Evolutionary conservation across 345 rosid species (phyloP).

Genomic region (Lumnitzera racemosa): DNA sequence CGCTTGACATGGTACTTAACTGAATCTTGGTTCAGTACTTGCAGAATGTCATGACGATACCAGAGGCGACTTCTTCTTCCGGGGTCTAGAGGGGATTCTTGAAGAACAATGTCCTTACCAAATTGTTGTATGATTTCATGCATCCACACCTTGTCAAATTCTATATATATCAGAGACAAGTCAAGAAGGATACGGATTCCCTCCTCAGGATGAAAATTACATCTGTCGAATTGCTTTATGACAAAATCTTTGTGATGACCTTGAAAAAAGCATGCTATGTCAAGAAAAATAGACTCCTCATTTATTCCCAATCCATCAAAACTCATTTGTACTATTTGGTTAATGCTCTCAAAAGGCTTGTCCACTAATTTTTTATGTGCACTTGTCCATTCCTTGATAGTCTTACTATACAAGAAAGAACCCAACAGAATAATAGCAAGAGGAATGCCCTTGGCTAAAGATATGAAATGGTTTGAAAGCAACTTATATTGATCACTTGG

Average conservation of each 20-base stretch:
- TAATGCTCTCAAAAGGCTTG: too few species aligned
- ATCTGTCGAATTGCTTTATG: not conserved
- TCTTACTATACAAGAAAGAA: conserved; percentile 7
- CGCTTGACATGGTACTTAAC: too few species aligned
- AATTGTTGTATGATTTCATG: too few species aligned
- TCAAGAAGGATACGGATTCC: not conserved
- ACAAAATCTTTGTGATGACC: conserved; percentile 2
- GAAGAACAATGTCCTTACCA: too few species aligned
- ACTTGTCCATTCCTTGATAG: conserved; percentile 3
- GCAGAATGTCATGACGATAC: too few species aligned
- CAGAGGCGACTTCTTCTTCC: too few species aligned
- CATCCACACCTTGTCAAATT: too few species aligned
- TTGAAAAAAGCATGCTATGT: conserved; percentile 12
- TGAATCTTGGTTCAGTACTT: too few species aligned
- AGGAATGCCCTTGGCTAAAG: conserved; percentile 13
- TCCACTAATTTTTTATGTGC: not conserved
- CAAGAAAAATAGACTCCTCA: conserved; percentile 9
- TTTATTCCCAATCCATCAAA: conserved; percentile 5
- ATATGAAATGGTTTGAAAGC: not conserved
- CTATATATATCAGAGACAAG: conserved; percentile 2
- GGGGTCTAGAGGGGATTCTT: too few species aligned
- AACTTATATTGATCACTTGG: not conserved
- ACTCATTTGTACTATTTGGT: conserved; percentile 5
- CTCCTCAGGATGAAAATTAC: conserved; percentile 3
- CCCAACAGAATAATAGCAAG: conserved; percentile 9